Evolutionary conservation across 2,329 filamentous ascomycete genomes (phyloP), one percentile per base, ranked within the genome.

Genomic region (Fusarium bulbicola): DNA sequence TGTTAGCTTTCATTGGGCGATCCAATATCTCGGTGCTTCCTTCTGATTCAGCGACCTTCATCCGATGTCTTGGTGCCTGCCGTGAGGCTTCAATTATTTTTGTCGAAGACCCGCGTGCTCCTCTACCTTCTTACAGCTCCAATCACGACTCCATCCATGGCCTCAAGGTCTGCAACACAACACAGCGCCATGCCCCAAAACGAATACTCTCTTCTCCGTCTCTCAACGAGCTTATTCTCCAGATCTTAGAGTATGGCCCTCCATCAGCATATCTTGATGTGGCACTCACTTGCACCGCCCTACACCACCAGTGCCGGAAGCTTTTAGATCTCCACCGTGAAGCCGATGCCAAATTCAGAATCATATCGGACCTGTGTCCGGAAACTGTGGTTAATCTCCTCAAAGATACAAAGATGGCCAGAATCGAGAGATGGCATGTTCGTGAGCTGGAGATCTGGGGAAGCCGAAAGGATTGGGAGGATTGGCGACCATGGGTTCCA

Each of bases 361-460:
- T 74, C 21, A 34, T 32, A 4, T 75, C 73, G 0, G 70, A 75
- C 14, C 43, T 75, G 0, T 45, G 7, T 0, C 63, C 73, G 0
- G 52, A 54, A 5, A 74, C 32, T 1, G 37, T 47, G 0, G 18
- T 59, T 14, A 12, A 64, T 15, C 43, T 75, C 1, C 37, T 75
- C 1, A 37, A 40, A 20, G 13, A 28, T 6, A 40, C 21, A 0
- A 9, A 11, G 0, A 11, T 9, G 4, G 45, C 54, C 6, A 36
- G 12, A 6, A 37, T 75, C 9, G 53, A 61, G 20, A 49, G 43
- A 18, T 74, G 61, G 56, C 63, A 75, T 52, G 70, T 75, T 6
- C 70, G 63, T 3, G 73, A 74, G 8, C 21, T 75, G 13, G 73
- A 75, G 6, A 39, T 72, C 4, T 75, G 73, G 73, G 73, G 73